phyloP scores from a whole-genome alignment of 148 eudicot genomes.

The Polygonum aviculare region DNA sequence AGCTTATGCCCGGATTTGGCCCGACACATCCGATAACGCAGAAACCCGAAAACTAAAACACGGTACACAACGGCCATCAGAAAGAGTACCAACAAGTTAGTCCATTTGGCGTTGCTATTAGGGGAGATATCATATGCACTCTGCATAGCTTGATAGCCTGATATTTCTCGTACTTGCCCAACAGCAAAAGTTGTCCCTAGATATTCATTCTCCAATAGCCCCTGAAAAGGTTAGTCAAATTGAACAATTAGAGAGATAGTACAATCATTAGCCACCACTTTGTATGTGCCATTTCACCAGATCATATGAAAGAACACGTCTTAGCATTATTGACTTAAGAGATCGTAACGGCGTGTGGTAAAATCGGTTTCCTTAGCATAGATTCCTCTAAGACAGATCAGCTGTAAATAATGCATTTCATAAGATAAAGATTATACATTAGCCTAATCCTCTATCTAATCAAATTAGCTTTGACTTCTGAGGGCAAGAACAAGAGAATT shows the following conservation, averaged over 20 bases:
- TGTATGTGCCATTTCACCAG: background rate
- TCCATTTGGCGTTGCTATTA: conserved; percentile 59
- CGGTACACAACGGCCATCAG: conserved; percentile 81
- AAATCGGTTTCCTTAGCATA: background rate
- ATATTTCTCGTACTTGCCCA: conserved; percentile 77
- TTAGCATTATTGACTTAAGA: too few species aligned
- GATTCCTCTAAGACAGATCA: too few species aligned
- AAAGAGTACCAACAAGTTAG: conserved; percentile 63
- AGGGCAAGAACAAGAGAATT: background rate
- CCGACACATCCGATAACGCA: conserved; percentile 27
- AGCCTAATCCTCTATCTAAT: too few species aligned
- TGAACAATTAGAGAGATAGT: background rate
- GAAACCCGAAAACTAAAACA: conserved; percentile 50
- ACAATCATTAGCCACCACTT: background rate
- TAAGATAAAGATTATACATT: too few species aligned
- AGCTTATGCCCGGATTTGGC: conserved; percentile 7
- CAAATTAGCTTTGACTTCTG: background rate
- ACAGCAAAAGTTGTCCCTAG: conserved; percentile 60
- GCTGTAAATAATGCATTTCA: too few species aligned
- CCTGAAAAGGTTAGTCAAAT: conserved; percentile 29
- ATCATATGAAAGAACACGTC: background rate
- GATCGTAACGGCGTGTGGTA: background rate
- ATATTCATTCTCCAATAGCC: conserved; percentile 88
- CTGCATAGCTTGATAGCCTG: conserved; percentile 79
- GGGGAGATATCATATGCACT: conserved; percentile 63